These are phyloP conservation scores for Auriscalpium microsporum DNA, from an alignment of 768 basidiomycete species.

Conservation along the genomic window DNA sequence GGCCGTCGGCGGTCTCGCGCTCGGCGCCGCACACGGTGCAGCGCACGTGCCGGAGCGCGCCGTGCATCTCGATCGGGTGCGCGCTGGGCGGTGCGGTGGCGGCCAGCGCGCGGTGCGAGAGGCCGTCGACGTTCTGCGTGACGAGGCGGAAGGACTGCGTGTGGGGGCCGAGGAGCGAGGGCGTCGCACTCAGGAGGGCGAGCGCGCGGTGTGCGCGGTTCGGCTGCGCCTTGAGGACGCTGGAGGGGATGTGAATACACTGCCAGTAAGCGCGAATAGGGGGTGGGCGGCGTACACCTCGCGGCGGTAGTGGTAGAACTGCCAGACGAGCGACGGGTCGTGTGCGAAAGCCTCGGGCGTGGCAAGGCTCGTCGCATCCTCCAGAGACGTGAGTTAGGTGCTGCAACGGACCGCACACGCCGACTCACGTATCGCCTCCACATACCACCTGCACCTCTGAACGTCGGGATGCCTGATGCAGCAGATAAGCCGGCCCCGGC, in stretches of 20 bases:
- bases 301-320: constrained; percentile 12
- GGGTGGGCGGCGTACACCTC: constrained; percentile 2
- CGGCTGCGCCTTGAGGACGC: constrained; percentile 16
- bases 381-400: too few species aligned
- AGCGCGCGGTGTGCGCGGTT: constrained; percentile 49
- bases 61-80: constrained; percentile 48
- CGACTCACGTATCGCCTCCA: constrained; percentile 2
- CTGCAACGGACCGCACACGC: too few species aligned
- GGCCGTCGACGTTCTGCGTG: constrained; percentile 56
- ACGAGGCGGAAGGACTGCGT: constrained; percentile 41
- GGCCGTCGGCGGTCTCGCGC: constrained; percentile 33
- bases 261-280: not conserved
- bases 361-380: constrained; percentile 4
- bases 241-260: not conserved
- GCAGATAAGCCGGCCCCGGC: constrained; percentile 59
- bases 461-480: constrained; percentile 28
- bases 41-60: constrained; percentile 42
- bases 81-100: not conserved
- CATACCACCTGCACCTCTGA: constrained; percentile 7
- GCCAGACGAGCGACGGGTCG: constrained; percentile 8
- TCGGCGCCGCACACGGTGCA: constrained; percentile 42
- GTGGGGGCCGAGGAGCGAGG: constrained; percentile 26
- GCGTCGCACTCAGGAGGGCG: constrained; percentile 40
- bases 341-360: constrained; percentile 1
- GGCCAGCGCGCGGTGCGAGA: constrained; percentile 32